phyloP scores from a whole-genome alignment of 177 flowering plant genomes.

The Vitis hybrid region DNA sequence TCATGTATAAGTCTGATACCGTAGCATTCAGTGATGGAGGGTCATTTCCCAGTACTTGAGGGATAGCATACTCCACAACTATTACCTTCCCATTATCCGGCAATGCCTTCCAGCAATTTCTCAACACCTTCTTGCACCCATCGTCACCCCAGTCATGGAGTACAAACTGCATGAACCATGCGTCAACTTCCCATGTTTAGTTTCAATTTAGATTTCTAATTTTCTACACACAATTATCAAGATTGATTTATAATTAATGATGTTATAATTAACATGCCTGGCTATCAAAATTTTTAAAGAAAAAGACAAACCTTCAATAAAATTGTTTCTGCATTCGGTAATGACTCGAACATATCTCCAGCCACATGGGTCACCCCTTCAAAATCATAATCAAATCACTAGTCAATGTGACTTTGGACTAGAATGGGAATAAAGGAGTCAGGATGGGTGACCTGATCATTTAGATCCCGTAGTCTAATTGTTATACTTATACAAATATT shows the following conservation, averaged over 20 bases:
- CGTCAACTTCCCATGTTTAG: too few relatives aligned
- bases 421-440: not conserved
- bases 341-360: slow-evolving; percentile 17
- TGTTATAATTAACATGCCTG: not conserved
- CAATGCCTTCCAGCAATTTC: slow-evolving; percentile 16
- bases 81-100: slow-evolving; percentile 16
- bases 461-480: not conserved
- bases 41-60: not conserved
- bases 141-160: slow-evolving; percentile 21
- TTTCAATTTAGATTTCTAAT: too few relatives aligned
- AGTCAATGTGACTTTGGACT: not conserved
- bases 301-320: slow-evolving; percentile 11
- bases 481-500: too few relatives aligned
- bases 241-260: not conserved
- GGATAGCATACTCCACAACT: slow-evolving; percentile 1
- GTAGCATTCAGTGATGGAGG: not conserved
- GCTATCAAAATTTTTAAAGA: not conserved
- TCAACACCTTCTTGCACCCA: slow-evolving; percentile 9
- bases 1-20: not conserved
- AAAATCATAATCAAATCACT: not conserved
- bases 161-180: slow-evolving; percentile 8
- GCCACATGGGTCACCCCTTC: slow-evolving; percentile 17
- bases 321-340: slow-evolving; percentile 14
- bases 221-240: too few relatives aligned
- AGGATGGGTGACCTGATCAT: not conserved